Conservation (phyloP, 2,329 filamentous ascomycete species). For the Cercospora nicotianae region DNA sequence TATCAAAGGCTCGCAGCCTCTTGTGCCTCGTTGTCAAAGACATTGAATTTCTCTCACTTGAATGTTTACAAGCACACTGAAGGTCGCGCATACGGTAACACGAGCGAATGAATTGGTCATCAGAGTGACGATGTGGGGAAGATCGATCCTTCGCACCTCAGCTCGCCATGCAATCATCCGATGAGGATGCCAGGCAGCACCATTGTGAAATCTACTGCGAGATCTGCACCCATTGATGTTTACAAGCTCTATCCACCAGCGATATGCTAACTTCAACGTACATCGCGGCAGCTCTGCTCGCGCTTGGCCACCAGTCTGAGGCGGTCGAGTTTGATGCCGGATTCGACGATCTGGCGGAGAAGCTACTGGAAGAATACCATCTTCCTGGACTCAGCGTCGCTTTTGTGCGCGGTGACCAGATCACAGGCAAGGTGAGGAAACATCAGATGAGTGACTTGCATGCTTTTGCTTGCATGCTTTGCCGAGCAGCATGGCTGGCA, state of each 20-base stretch:
- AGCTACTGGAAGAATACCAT: neutral
- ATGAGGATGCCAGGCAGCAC: neutral
- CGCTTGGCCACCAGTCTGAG: neutral
- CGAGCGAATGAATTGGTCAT: neutral
- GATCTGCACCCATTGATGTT: neutral
- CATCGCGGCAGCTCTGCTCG: neutral
- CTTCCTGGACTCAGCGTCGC: conserved; percentile 19
- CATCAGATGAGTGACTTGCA: neutral
- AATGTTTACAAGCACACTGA: too few species aligned
- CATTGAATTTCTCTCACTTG: too few species aligned
- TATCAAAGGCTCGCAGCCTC: neutral
- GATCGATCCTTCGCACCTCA: neutral
- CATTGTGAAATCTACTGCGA: neutral
- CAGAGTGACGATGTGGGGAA: neutral
- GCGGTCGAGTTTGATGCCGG: neutral
- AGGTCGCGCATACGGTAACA: too few species aligned
- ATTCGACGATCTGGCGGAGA: conserved; percentile 11
- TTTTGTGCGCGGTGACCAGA: neutral
- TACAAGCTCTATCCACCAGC: neutral
- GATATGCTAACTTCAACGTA: neutral
- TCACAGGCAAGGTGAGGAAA: neutral
- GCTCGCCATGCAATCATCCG: neutral
- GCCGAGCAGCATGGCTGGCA: neutral
- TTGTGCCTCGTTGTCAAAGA: neutral
- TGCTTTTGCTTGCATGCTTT: neutral